A percentile compares a stretch with the other conserved stretches of the same genome.
Evolutionary conservation across 495 filamentous ascomycete genomes (phyloP).

Genomic region (Penicillium pancosmium): DNA sequence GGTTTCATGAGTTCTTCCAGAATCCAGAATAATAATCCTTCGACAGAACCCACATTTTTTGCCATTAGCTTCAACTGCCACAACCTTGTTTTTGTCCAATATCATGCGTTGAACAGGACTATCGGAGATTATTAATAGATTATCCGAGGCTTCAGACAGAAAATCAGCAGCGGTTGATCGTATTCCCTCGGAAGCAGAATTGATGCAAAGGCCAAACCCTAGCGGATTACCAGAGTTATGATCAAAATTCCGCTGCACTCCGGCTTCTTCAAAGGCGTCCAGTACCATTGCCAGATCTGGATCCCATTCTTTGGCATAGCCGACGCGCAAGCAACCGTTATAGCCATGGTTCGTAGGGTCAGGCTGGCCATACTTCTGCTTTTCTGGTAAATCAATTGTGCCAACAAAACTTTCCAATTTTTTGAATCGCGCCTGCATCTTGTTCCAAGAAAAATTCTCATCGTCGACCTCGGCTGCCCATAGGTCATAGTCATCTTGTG

Average conservation of each 20-base stretch:
- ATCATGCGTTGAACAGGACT: slow-evolving; percentile 53
- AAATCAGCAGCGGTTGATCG: slow-evolving; percentile 58
- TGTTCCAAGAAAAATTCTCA: slow-evolving; percentile 53
- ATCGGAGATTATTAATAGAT: slow-evolving; percentile 54
- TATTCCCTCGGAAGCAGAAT: slow-evolving; percentile 48
- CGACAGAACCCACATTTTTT: slow-evolving; percentile 29
- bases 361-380: slow-evolving; percentile 38
- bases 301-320: slow-evolving; percentile 53
- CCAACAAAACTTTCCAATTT: slow-evolving; percentile 56
- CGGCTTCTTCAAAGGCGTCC: slow-evolving; percentile 47
- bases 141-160: slow-evolving; percentile 42
- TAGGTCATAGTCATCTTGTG: slow-evolving; percentile 62
- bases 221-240: slow-evolving; percentile 64
- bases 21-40: not conserved
- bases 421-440: slow-evolving; percentile 51
- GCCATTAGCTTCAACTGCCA: slow-evolving; percentile 53
- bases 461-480: slow-evolving; percentile 48
- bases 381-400: slow-evolving; percentile 35
- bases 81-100: slow-evolving; percentile 51
- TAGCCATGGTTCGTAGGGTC: slow-evolving; percentile 49
- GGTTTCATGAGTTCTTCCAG: not conserved
- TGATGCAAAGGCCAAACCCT: slow-evolving; percentile 54
- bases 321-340: slow-evolving; percentile 48
- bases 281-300: slow-evolving; percentile 49
- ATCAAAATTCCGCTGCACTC: slow-evolving; percentile 53